Percentiles rank a stretch among this genome's conserved stretches.
Conservation (phyloP, 805 yeast genomes). For the Vanderwaltozyma tropicalis region DNA sequence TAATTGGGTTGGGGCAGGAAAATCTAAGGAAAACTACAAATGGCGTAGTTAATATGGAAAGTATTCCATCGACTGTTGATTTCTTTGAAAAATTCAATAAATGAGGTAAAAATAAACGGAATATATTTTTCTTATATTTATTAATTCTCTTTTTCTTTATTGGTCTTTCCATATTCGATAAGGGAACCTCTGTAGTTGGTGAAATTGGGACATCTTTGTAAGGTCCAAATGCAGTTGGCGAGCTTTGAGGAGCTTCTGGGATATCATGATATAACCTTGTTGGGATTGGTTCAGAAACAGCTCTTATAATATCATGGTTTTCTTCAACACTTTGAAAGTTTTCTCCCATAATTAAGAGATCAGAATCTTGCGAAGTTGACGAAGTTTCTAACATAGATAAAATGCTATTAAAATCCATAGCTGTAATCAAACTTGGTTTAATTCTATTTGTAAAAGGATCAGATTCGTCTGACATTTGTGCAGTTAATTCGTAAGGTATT, state of each 20-base stretch:
- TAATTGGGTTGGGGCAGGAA: slow-evolving; percentile 28
- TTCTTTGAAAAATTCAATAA: slow-evolving; percentile 20
- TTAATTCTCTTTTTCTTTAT: background rate
- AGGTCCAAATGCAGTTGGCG: slow-evolving; percentile 20
- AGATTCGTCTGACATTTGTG: slow-evolving; percentile 1
- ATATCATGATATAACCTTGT: background rate
- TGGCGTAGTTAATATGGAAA: slow-evolving; percentile 29
- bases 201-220: slow-evolving; percentile 14
- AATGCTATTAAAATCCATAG: slow-evolving; percentile 23
- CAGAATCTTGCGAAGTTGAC: background rate
- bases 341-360: background rate
- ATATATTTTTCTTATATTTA: slow-evolving; percentile 3
- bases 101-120: slow-evolving; percentile 26
- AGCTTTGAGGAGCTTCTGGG: slow-evolving; percentile 5
- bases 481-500: slow-evolving; percentile 1
- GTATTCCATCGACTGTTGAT: slow-evolving; percentile 16
- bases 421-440: slow-evolving; percentile 24
- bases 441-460: slow-evolving; percentile 7
- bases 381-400: slow-evolving; percentile 17
- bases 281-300: slow-evolving; percentile 13
- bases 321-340: background rate
- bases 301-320: slow-evolving; percentile 3
- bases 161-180: background rate
- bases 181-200: background rate
- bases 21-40: slow-evolving; percentile 26